Evolutionary conservation across 306 rosid genomes (phyloP).

Genomic region (Abrus precatorius): DNA sequence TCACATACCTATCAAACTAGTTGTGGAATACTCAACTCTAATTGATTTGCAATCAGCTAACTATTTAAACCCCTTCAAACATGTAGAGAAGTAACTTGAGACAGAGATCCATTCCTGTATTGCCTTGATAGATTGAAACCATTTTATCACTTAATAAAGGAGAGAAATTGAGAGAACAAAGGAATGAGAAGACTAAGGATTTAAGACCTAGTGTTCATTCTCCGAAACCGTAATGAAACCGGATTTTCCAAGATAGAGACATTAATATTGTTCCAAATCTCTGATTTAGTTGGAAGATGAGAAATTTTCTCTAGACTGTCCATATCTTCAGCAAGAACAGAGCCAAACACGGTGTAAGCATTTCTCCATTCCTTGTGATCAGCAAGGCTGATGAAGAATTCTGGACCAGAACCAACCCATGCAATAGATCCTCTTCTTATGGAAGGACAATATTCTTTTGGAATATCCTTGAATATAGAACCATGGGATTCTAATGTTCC

Average conservation of each 20-base stretch:
- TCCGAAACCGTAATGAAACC: conserved; percentile 54
- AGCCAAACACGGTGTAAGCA: conserved; percentile 73
- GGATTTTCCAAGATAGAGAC: conserved; percentile 76
- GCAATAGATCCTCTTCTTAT: conserved; percentile 79
- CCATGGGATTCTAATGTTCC: conserved; percentile 61
- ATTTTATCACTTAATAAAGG: conserved; percentile 12
- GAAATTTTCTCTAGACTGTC: conserved; percentile 68
- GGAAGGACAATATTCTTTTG: conserved; percentile 57
- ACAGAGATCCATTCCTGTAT: conserved; percentile 7
- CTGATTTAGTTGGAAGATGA: conserved; percentile 64
- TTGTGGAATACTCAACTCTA: conserved; percentile 7
- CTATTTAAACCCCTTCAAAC: conserved; percentile 31
- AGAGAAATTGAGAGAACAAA: not conserved
- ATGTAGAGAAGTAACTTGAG: conserved; percentile 29
- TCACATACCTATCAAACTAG: conserved; percentile 29
- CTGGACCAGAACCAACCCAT: conserved; percentile 89
- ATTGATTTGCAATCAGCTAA: conserved; percentile 25
- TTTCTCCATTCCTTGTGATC: conserved; percentile 75
- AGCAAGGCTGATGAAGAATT: conserved; percentile 84
- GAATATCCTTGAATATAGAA: conserved; percentile 51
- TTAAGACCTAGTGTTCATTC: conserved; percentile 42
- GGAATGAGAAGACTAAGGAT: conserved; percentile 19
- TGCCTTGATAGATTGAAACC: conserved; percentile 30
- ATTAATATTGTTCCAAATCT: conserved; percentile 61
- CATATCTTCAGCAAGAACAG: conserved; percentile 75